Base-by-base conservation (phyloP, 768 basidiomycete genomes). In the Amyloporia xantha region DNA sequence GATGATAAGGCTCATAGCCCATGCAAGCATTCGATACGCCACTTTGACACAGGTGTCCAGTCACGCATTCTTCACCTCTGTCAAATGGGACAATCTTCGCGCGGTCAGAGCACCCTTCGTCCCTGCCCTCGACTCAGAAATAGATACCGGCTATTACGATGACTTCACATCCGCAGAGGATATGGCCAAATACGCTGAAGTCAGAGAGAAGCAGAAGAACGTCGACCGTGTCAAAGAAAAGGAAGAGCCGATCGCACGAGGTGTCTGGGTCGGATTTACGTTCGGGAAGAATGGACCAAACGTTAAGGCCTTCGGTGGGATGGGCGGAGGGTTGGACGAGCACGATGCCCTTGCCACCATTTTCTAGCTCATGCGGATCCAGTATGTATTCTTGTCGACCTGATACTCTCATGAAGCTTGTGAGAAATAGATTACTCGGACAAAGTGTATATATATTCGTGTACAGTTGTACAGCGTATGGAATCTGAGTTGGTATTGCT, bases 171-270 rank as follows among this genome's bases (percentile, higher is more conserved):
- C 79, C 3, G 70, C 77, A 3, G 90, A 94, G 50, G 95, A 98
- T 62, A 97, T 97, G 94, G 92, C 91, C 43, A 98, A 98, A 70
- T 98, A 98, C 62, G 91, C 94, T 10, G 95, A 99, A 66, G 96
- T 99, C 5, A 81, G 88, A 67, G 96, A 96, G 73, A 99, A 98
- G 69, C 93, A 97, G 69, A 73, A 70, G 60, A 94, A 97, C 62
- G 94, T 99, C 21, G 95, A 95, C 21, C 78, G 78, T 49, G 89
- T 97, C 15, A 82, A 77, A 66, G 95, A 98, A 71, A 88, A 88
- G 65, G 91, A 89, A 3, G 89, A 91, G 51, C 65, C 74, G 2
- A 69, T 77, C 57, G 65, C 74, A 2, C 70, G 90, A 41, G 90
- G 90, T 4, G 86, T 91, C 37, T 91, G 90, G 90, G 90, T 91